A percentile compares a stretch with the other conserved stretches of the same genome.
Evolutionary conservation across 495 filamentous ascomycete genomes (phyloP).

Genomic region (Hypoxylon intermedium): DNA sequence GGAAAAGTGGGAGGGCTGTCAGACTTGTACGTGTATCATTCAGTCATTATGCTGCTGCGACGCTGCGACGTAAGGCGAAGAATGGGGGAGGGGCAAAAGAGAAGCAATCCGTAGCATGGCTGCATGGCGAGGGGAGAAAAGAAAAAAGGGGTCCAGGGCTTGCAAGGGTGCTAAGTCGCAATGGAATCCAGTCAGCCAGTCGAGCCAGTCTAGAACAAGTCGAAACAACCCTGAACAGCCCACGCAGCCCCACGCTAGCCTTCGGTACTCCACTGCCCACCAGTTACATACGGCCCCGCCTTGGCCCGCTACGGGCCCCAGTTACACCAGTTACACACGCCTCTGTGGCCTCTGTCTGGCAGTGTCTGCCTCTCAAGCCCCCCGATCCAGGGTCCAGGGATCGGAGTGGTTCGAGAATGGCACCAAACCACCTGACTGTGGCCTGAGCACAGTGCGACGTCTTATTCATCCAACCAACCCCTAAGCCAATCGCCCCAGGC

Average conservation of each 20-base stretch:
- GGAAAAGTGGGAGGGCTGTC: conserved; percentile 15
- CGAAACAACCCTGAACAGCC: conserved; percentile 29
- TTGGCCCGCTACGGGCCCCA: background rate
- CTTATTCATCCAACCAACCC: background rate
- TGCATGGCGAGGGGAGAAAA: too few relatives aligned
- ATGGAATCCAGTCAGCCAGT: background rate
- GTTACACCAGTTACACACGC: conserved; percentile 21
- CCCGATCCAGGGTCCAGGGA: conserved; percentile 25
- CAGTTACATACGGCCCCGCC: background rate
- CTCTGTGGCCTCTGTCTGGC: too few relatives aligned
- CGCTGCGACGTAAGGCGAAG: background rate
- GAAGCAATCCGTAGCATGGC: background rate
- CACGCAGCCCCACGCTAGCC: conserved; percentile 25
- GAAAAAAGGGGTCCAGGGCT: background rate
- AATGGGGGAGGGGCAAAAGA: conserved; percentile 22
- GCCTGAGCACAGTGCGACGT: conserved; percentile 38
- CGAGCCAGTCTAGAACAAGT: conserved; percentile 37
- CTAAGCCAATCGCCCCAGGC: background rate
- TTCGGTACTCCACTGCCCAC: too few relatives aligned
- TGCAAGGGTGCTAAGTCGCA: background rate
- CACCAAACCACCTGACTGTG: conserved; percentile 39
- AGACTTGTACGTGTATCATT: background rate
- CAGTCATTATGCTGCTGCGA: too few relatives aligned
- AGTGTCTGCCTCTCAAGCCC: conserved; percentile 19
- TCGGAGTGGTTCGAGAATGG: conserved; percentile 41